These are phyloP conservation scores for Russula dissimulans DNA, from an alignment of 768 basidiomycete species.

Conservation along the genomic window DNA sequence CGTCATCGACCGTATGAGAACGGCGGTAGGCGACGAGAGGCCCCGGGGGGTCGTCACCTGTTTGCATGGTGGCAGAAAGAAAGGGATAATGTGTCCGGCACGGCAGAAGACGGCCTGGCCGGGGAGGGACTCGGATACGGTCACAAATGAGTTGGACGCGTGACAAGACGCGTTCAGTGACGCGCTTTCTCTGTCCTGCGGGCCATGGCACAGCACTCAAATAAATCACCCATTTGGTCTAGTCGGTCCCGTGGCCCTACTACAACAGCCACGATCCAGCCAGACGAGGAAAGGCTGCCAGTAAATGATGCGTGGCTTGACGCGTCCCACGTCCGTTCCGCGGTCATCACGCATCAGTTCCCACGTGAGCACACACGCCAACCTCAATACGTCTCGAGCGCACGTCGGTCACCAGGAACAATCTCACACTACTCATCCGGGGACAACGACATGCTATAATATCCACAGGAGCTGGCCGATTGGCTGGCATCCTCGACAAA, in stretches of 20 bases:
- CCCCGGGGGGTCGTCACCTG: conserved; percentile 28
- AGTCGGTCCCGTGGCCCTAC: not conserved
- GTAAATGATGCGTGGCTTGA: not conserved
- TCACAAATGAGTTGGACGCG: conserved; percentile 16
- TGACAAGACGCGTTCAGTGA: conserved; percentile 14
- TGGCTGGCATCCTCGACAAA: not conserved
- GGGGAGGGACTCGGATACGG: conserved; percentile 2
- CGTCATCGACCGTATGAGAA: conserved; percentile 9
- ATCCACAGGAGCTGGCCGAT: not conserved
- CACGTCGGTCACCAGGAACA: conserved; percentile 11
- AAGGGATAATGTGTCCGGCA: not conserved
- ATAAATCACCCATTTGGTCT: not conserved
- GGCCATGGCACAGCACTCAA: not conserved
- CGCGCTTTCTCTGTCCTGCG: not conserved
- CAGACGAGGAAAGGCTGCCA: not conserved
- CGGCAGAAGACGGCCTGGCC: conserved; percentile 1
- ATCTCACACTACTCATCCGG: not conserved
- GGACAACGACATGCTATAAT: not conserved
- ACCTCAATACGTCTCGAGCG: conserved; percentile 1
- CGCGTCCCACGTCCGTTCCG: conserved; percentile 1
- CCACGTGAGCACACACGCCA: not conserved
- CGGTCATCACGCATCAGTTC: not conserved
- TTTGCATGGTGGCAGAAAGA: conserved; percentile 6
- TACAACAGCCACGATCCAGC: not conserved
- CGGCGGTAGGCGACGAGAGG: conserved; percentile 12